These are phyloP conservation scores for Herpetomonas samuelpessoai DNA, from an alignment of 208 protist species.

Conservation along the genomic window DNA sequence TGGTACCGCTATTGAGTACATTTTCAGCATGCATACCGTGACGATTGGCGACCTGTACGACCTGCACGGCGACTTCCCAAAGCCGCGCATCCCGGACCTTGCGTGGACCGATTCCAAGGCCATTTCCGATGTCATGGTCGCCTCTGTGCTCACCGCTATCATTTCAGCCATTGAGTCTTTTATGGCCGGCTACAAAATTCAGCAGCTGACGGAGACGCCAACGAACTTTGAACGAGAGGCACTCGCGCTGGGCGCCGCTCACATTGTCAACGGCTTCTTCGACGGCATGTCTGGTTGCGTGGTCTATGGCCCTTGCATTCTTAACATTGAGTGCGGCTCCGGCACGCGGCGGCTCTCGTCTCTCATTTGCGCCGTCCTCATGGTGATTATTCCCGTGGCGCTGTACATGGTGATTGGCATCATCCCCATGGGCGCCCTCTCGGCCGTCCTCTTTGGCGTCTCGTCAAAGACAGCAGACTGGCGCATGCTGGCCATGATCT, in stretches of 20 bases:
- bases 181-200: conserved; percentile 51
- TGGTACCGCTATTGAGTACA: conserved; percentile 56
- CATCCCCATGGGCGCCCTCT: conserved; percentile 48
- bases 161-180: conserved; percentile 50
- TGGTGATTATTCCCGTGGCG: conserved; percentile 44
- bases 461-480: conserved; percentile 54
- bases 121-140: conserved; percentile 42
- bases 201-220: conserved; percentile 48
- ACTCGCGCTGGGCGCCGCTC: conserved; percentile 33
- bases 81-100: conserved; percentile 34
- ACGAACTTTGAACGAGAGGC: conserved; percentile 58
- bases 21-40: conserved; percentile 44
- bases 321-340: conserved; percentile 51
- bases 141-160: conserved; percentile 36
- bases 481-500: conserved; percentile 57
- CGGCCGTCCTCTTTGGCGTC: conserved; percentile 44
- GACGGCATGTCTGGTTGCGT: conserved; percentile 50
- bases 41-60: conserved; percentile 53
- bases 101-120: conserved; percentile 22
- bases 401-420: conserved; percentile 45
- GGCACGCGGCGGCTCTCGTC: conserved; percentile 39
- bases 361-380: conserved; percentile 51
- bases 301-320: conserved; percentile 44
- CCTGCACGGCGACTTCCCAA: conserved; percentile 35
- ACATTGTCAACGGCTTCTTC: conserved; percentile 62